Evolutionary conservation across 2,329 filamentous ascomycete species (phyloP).

Genomic region (Colletotrichum viniferum): DNA sequence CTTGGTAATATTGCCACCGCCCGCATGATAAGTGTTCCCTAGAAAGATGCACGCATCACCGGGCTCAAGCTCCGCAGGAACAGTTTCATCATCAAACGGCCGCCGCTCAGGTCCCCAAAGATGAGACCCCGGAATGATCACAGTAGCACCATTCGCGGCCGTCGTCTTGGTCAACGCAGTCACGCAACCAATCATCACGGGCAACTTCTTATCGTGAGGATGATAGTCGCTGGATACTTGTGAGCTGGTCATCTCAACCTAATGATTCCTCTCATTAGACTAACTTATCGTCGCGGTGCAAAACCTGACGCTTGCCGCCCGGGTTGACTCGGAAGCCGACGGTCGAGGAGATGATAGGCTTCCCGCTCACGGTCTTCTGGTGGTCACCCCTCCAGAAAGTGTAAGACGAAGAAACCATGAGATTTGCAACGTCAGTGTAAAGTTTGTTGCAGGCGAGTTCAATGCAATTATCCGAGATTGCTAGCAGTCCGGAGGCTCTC

Average conservation of each 20-base stretch:
- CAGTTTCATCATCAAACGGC: conserved; percentile 40
- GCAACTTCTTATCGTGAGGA: conserved; percentile 34
- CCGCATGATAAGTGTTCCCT: conserved; percentile 43
- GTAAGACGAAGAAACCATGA: conserved; percentile 37
- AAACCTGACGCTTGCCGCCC: conserved; percentile 40
- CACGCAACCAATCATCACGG: conserved; percentile 42
- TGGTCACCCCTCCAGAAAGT: conserved; percentile 39
- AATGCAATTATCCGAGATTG: conserved; percentile 39
- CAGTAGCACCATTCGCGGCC: conserved; percentile 43
- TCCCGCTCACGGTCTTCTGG: conserved; percentile 33
- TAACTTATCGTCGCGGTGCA: conserved; percentile 40
- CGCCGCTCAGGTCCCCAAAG: conserved; percentile 41
- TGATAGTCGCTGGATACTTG: conserved; percentile 24
- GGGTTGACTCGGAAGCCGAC: conserved; percentile 43
- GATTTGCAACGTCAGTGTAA: conserved; percentile 37
- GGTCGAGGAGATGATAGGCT: conserved; percentile 40
- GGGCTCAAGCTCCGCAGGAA: conserved; percentile 41
- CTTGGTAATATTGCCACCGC: conserved; percentile 39
- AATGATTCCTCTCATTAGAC: rapidly evolving
- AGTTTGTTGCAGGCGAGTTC: conserved; percentile 38
- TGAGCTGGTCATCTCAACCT: neutral
- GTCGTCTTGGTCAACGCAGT: conserved; percentile 43
- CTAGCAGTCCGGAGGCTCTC: conserved; percentile 41
- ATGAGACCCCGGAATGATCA: conserved; percentile 44
- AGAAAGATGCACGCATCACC: conserved; percentile 44